A percentile compares a stretch with the other conserved stretches of the same genome.
These are phyloP conservation scores for Austroboletus rostrupii DNA, from an alignment of 1,284 basidiomycete genomes.

Conservation along the genomic window DNA sequence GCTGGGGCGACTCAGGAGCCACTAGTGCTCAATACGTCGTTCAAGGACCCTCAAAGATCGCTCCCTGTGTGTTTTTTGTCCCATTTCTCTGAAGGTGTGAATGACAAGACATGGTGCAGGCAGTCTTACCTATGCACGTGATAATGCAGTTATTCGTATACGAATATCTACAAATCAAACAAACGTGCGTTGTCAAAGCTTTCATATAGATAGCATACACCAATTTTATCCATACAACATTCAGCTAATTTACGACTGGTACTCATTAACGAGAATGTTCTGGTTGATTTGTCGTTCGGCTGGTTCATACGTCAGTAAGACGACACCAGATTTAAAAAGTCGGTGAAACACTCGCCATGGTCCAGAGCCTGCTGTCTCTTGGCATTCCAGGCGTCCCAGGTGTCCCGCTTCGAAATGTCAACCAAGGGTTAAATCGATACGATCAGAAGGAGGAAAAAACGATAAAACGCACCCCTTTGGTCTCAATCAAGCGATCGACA, in stretches of 20 bases:
- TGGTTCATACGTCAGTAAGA: conserved; percentile 1
- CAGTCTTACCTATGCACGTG: too few species aligned
- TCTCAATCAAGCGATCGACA: conserved; percentile 13
- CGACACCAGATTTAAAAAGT: not conserved
- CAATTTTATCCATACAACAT: not conserved
- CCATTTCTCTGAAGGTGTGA: too few species aligned
- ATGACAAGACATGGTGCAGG: too few species aligned
- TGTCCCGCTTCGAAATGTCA: conserved; percentile 5
- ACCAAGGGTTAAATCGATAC: not conserved
- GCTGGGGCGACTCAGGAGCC: too few species aligned
- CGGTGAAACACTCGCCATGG: conserved; percentile 6
- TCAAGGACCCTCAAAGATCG: too few species aligned
- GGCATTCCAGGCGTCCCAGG: conserved; percentile 8
- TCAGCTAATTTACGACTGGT: not conserved
- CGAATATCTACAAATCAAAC: too few species aligned
- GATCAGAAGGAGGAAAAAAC: not conserved
- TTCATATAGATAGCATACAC: not conserved
- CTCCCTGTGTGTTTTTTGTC: too few species aligned
- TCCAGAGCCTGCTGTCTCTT: not conserved
- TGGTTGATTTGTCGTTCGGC: not conserved
- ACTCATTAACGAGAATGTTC: not conserved
- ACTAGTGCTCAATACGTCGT: too few species aligned
- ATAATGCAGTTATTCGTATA: too few species aligned
- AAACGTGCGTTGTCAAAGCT: too few species aligned
- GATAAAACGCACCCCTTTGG: conserved; percentile 19